Evolutionary conservation across 2,329 filamentous ascomycete genomes (phyloP), one percentile per base, ranked within the genome.

Genomic region (Periconia digitata): DNA sequence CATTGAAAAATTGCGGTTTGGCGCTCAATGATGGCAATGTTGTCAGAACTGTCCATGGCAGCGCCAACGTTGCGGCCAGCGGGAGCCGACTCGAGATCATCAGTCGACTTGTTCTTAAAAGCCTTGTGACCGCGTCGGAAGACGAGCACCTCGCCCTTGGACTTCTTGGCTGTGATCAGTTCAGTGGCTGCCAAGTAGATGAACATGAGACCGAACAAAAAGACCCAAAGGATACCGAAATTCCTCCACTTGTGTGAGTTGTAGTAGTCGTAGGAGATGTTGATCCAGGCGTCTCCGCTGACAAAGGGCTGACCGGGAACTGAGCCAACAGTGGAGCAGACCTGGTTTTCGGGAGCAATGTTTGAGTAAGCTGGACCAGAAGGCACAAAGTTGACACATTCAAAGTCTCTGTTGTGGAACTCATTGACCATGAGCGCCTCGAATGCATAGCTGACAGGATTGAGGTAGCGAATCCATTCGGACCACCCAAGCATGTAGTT

Each of bases 1-100:
- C 90, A 95, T 64, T 90, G 87, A 77, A 95, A 95, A 51, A 92
- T 83, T 18, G 88, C 87, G 4, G 83, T 90, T 65, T 90, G 85
- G 55, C 76, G 71, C 76, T 81, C 70, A 76, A 81, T 70, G 64
- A 77, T 58, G 73, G 80, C 73, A 32, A 72, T 70, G 18, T 66
- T 55, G 29, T 72, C 64, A 2, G 63, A 66, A 37, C 66, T 63
- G 53, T 66, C 71, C 37, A 72, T 69, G 43, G 71, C 67, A 32
- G 66, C 67, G 18, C 55, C 57, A 23, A 63, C 65, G 15, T 62
- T 61, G 35, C 61, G 63, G 36, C 64, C 67, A 22, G 65, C 53
- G 13, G 56, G 54, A 27, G 55, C 62, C 8, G 64, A 65, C 55
- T 78, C 76, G 3, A 69, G 55, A 56, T 78, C 77, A 17, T 75